Evolutionary conservation across 495 filamentous ascomycete genomes (phyloP), one percentile per base, ranked within the genome.

Genomic region (Penicillium cataractarum): DNA sequence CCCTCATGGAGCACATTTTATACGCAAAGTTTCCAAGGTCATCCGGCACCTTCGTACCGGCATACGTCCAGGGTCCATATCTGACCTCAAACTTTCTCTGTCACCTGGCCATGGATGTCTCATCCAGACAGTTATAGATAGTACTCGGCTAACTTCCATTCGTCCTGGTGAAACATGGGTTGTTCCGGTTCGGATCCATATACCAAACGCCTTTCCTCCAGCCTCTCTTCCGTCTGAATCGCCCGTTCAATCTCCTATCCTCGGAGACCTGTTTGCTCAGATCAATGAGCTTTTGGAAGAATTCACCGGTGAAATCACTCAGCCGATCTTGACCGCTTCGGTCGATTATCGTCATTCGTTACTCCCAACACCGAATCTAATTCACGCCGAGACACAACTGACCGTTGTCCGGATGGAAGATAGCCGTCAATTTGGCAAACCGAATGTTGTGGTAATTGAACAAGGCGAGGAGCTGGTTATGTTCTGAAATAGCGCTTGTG

Each of bases 141-240:
- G 27, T 33, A 55, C 33, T 24, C 55, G 44, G 7, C 57, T 71
- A 29, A 46, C 50, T 2, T 65, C 50, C 6, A 54, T 73, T 27
- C 65, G 70, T 6, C 65, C 68, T 31, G 70, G 70, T 13, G 70
- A 73, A 40, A 69, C 59, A 6, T 73, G 70, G 70, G 56, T 39
- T 19, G 17, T 65, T n/a, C 65, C 69, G 6, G 17, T 69, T n/a
- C 55, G 65, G 13, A 44, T 73, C 17, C 31, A 8, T 27, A 37
- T 69, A 6, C 68, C 68, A 3, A 26, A 44, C 0, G 51, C 44
- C n/a, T 64, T 60, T 13, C 48, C 42, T n/a, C 44, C 3, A 35
- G 27, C 19, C 10, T 48, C 17, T 55, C 37, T 33, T n/a, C 4
- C 58, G 6, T 31, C 32, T 49, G 40, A 53, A 2, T 37, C 44